Percentiles rank a stretch among this genome's conserved stretches.
These are phyloP conservation scores for Wickerhamiella vanderwaltii DNA, from an alignment of 805 yeast species.

Conservation along the genomic window DNA sequence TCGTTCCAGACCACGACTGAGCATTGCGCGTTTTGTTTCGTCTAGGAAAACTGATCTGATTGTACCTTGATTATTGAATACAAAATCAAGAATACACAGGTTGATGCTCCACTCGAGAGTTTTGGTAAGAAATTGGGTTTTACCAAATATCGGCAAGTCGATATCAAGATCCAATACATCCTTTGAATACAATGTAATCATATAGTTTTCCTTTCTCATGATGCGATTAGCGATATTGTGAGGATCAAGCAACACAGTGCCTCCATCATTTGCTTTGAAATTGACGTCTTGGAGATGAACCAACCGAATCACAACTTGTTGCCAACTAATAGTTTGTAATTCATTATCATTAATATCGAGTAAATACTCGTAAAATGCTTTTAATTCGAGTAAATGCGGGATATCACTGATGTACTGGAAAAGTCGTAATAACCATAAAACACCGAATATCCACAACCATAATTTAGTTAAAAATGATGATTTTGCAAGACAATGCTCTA, in stretches of 20 bases:
- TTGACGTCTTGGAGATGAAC: conserved; percentile 51
- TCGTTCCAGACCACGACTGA: conserved; percentile 58
- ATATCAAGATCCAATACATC: conserved; percentile 57
- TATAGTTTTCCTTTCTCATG: conserved; percentile 89
- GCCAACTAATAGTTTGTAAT: conserved; percentile 89
- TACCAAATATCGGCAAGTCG: conserved; percentile 37
- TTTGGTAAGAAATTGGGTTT: conserved; percentile 47
- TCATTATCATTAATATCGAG: conserved; percentile 67
- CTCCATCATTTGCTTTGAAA: conserved; percentile 19
- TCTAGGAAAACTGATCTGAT: conserved; percentile 58
- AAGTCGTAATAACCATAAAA: conserved; percentile 31
- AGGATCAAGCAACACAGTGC: conserved; percentile 61
- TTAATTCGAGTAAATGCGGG: conserved; percentile 58
- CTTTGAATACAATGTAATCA: conserved; percentile 79
- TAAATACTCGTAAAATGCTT: conserved; percentile 60
- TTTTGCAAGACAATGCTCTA: conserved; percentile 37
- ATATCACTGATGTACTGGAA: conserved; percentile 44
- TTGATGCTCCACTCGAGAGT: conserved; percentile 92
- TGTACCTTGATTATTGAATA: conserved; percentile 75
- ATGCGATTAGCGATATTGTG: conserved; percentile 91
- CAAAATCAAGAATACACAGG: conserved; percentile 74
- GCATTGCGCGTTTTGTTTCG: conserved; percentile 51
- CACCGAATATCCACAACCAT: conserved; percentile 48
- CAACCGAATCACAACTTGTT: conserved; percentile 62
- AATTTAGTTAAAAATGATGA: conserved; percentile 41